Percentiles rank a stretch among this genome's conserved stretches.
phyloP scores from a whole-genome alignment of 805 yeast species.

The Schwanniomyces occidentalis region DNA sequence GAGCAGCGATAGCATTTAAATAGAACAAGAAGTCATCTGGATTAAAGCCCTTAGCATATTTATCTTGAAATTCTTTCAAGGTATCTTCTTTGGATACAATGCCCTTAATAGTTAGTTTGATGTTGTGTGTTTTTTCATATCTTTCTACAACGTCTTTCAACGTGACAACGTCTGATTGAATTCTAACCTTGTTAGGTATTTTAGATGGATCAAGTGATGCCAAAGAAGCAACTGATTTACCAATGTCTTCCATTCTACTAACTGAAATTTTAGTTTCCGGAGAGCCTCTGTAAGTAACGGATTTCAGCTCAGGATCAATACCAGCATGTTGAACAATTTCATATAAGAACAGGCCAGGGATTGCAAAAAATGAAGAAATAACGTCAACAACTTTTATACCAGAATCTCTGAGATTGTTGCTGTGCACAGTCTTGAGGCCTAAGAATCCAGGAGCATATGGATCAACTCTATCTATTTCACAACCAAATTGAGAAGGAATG shows the following conservation, averaged over 20 bases:
- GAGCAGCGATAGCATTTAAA: constrained; percentile 31
- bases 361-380: constrained; percentile 38
- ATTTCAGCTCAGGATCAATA: constrained; percentile 31
- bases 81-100: constrained; percentile 29
- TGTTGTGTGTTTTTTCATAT: constrained; percentile 42
- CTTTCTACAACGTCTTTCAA: constrained; percentile 36
- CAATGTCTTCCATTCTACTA: constrained; percentile 43
- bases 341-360: constrained; percentile 32
- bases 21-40: constrained; percentile 35
- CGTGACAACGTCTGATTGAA: constrained; percentile 42
- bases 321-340: constrained; percentile 38
- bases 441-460: constrained; percentile 35
- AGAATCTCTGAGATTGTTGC: constrained; percentile 36
- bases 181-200: constrained; percentile 46
- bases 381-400: constrained; percentile 52
- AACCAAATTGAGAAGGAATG: constrained; percentile 64
- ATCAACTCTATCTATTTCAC: constrained; percentile 33
- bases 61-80: constrained; percentile 27
- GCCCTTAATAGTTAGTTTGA: constrained; percentile 31
- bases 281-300: constrained; percentile 41
- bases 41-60: constrained; percentile 29
- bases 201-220: constrained; percentile 35
- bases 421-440: constrained; percentile 33
- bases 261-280: constrained; percentile 36
- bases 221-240: constrained; percentile 41